A percentile compares a stretch with the other conserved stretches of the same genome.
These are phyloP conservation scores for Staphylotrichum tortipilum DNA, from an alignment of 495 filamentous ascomycete genomes.

Conservation along the genomic window DNA sequence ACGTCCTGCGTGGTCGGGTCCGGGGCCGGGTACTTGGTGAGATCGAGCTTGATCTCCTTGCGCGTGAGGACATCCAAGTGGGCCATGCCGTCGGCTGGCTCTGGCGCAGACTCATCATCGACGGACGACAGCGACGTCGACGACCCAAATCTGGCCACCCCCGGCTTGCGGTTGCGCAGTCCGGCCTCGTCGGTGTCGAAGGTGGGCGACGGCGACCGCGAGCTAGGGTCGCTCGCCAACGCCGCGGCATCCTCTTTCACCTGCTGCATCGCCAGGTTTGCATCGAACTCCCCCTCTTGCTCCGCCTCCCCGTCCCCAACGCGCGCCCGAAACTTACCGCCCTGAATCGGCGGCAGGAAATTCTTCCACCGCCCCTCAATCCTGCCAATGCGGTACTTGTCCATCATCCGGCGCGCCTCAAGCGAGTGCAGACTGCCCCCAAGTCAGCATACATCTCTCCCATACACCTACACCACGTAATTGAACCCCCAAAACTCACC, in stretches of 20 bases:
- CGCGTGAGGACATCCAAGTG: slow-evolving; percentile 68
- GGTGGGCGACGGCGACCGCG: slow-evolving; percentile 52
- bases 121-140: slow-evolving; percentile 34
- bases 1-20: slow-evolving; percentile 65
- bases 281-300: slow-evolving; percentile 33
- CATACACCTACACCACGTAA: neutral
- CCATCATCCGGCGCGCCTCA: slow-evolving; percentile 70
- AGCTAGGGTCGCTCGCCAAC: slow-evolving; percentile 37
- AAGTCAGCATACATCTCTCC: neutral
- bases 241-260: neutral
- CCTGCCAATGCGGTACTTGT: slow-evolving; percentile 72
- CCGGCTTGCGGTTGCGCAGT: slow-evolving; percentile 6
- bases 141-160: slow-evolving; percentile 24
- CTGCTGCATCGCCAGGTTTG: slow-evolving; percentile 30
- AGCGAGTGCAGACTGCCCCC: slow-evolving; percentile 65
- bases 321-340: slow-evolving; percentile 63
- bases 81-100: slow-evolving; percentile 41
- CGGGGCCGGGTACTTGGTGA: slow-evolving; percentile 72
- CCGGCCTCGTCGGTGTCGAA: slow-evolving; percentile 47
- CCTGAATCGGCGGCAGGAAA: slow-evolving; percentile 87
- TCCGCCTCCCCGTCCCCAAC: slow-evolving; percentile 24
- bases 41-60: slow-evolving; percentile 66
- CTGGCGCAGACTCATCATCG: slow-evolving; percentile 23
- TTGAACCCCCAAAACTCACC: slow-evolving; percentile 51
- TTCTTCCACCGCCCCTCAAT: slow-evolving; percentile 80